phyloP scores from a whole-genome alignment of 2,329 filamentous ascomycete genomes.

The Uncinocarpus reesii region DNA sequence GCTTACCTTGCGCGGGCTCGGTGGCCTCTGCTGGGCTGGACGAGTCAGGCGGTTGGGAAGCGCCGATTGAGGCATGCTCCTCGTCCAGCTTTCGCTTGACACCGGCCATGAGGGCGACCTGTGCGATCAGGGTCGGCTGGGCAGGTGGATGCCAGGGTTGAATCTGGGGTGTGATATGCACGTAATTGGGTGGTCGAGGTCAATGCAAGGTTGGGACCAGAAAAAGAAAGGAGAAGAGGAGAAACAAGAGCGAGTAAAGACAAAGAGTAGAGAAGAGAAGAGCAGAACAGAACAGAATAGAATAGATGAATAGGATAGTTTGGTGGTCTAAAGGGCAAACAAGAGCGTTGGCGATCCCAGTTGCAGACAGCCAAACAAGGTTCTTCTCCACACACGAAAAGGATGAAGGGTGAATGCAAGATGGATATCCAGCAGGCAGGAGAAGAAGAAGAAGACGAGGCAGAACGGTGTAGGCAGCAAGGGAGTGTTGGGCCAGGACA shows the following conservation, averaged over 20 bases:
- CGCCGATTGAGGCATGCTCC: neutral
- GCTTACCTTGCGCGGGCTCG: neutral
- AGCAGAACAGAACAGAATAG: neutral
- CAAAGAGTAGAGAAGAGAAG: neutral
- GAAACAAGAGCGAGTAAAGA: neutral
- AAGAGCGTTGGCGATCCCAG: no score
- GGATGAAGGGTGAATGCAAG: no score
- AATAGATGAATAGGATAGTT: neutral
- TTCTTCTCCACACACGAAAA: no score
- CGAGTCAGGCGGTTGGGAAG: neutral
- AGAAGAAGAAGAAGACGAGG: no score
- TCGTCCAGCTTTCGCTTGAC: slow-evolving; percentile 10
- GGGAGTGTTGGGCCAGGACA: no score
- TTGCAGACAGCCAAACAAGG: no score
- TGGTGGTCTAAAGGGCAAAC: no score
- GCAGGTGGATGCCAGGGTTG: neutral
- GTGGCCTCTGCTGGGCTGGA: neutral
- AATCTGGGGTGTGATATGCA: neutral
- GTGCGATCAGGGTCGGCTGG: neutral
- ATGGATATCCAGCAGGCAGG: no score
- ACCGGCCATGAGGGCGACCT: slow-evolving; percentile 6
- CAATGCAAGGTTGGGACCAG: neutral
- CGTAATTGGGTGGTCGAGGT: neutral
- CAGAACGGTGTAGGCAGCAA: no score
- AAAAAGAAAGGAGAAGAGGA: neutral